phyloP scores from a whole-genome alignment of 2,329 filamentous ascomycete genomes.

The Phoma sp. region DNA sequence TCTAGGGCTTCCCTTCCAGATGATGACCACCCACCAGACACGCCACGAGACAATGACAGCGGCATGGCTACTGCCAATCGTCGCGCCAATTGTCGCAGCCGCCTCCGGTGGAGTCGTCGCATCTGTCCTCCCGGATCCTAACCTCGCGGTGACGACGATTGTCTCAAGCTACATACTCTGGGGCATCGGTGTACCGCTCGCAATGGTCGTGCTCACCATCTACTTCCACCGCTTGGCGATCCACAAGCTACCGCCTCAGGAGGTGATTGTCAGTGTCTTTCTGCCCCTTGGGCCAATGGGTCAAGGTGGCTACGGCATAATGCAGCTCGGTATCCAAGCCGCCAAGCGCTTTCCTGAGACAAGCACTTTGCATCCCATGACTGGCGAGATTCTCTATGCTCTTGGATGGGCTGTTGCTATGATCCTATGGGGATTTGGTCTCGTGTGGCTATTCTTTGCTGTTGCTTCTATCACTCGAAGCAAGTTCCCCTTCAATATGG shows the following conservation, averaged over 20 bases:
- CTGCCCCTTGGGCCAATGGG: slow-evolving; percentile 70
- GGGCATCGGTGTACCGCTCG: slow-evolving; percentile 67
- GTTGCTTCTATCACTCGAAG: slow-evolving; percentile 53
- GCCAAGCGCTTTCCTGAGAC: slow-evolving; percentile 49
- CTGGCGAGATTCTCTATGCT: slow-evolving; percentile 64
- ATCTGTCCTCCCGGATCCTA: slow-evolving; percentile 59
- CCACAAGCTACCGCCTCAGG: slow-evolving; percentile 68
- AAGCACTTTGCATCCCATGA: slow-evolving; percentile 44
- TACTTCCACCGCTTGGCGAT: slow-evolving; percentile 74
- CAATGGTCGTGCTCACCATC: slow-evolving; percentile 66
- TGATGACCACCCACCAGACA: slow-evolving; percentile 39
- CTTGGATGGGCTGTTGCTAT: slow-evolving; percentile 59
- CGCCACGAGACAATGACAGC: slow-evolving; percentile 62
- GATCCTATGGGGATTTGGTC: slow-evolving; percentile 62
- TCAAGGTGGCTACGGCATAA: slow-evolving; percentile 67
- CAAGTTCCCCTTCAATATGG: slow-evolving; percentile 65
- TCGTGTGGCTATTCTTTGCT: slow-evolving; percentile 62
- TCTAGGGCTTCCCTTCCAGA: slow-evolving; percentile 37
- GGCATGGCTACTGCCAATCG: slow-evolving; percentile 68
- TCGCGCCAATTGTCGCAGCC: slow-evolving; percentile 68
- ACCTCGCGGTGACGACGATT: slow-evolving; percentile 65
- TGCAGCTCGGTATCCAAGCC: slow-evolving; percentile 56
- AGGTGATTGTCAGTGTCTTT: slow-evolving; percentile 71
- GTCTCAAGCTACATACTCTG: slow-evolving; percentile 70
- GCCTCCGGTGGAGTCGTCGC: slow-evolving; percentile 68